Conservation (phyloP, 352 stramenopile species). For the Phytophthora fragariaefolia region DNA sequence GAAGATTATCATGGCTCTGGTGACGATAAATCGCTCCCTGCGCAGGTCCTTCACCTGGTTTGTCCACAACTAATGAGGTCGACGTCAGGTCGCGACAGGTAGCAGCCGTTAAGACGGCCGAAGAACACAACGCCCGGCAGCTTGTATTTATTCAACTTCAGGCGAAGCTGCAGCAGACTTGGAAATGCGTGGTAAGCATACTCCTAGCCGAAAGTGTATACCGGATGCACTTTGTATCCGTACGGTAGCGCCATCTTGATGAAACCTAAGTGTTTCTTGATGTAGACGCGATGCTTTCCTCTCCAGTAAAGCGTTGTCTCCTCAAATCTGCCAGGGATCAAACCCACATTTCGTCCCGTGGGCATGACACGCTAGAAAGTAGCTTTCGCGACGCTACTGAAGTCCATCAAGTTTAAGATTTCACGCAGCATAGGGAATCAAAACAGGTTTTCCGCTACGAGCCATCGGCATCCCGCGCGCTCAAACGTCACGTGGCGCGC, state of each 20-base stretch:
- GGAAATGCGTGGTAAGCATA: slow-evolving; percentile 85
- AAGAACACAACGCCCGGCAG: slow-evolving; percentile 80
- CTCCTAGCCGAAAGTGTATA: slow-evolving; percentile 93
- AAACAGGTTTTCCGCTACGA: slow-evolving; percentile 74
- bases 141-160: slow-evolving; percentile 83
- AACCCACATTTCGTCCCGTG: slow-evolving; percentile 57
- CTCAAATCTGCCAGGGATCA: slow-evolving; percentile 94
- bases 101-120: slow-evolving; percentile 63
- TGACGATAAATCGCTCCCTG: too few species aligned
- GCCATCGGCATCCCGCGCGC: slow-evolving; percentile 57
- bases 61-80: slow-evolving; percentile 89
- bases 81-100: slow-evolving; percentile 77
- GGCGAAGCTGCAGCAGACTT: slow-evolving; percentile 63
- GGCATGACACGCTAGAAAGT: slow-evolving; percentile 58
- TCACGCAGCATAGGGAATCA: slow-evolving; percentile 65
- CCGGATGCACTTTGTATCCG: slow-evolving; percentile 87
- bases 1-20: too few species aligned
- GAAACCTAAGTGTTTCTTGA: slow-evolving; percentile 91
- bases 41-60: too few species aligned
- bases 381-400: too few species aligned
- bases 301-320: slow-evolving; percentile 90
- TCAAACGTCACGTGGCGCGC: slow-evolving; percentile 56
- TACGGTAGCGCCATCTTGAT: slow-evolving; percentile 91
- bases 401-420: slow-evolving; percentile 65
- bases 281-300: slow-evolving; percentile 84